A percentile compares a stretch with the other conserved stretches of the same genome.
phyloP scores from a whole-genome alignment of 495 filamentous ascomycete genomes.

The Cudoniella acicularis region DNA sequence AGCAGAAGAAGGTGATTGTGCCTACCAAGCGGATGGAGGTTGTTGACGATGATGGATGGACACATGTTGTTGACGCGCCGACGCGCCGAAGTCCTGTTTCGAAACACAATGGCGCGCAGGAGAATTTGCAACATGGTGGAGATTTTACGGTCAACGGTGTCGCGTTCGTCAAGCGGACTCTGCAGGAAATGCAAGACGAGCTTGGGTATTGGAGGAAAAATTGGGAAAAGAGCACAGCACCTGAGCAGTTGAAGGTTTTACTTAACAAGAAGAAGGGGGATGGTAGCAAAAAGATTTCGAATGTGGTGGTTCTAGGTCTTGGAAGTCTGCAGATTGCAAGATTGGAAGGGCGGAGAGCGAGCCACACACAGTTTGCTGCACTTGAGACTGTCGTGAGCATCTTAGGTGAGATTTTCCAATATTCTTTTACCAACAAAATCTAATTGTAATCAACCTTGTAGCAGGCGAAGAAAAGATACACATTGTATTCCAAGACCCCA shows the following conservation, averaged over 20 bases:
- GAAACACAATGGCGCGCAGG: neutral
- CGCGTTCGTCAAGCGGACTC: constrained; percentile 27
- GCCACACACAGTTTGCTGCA: constrained; percentile 57
- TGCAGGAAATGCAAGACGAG: constrained; percentile 36
- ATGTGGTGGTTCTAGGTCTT: constrained; percentile 48
- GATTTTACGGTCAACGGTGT: constrained; percentile 20
- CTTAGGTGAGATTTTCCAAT: constrained; percentile 29
- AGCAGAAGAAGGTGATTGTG: constrained; percentile 17
- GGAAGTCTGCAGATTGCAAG: constrained; percentile 37
- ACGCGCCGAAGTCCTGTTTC: neutral
- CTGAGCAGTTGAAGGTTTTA: neutral
- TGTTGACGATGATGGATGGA: constrained; percentile 52
- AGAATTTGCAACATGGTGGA: neutral
- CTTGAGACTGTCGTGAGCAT: constrained; percentile 48
- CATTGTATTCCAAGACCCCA: constrained; percentile 65
- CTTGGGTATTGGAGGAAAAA: constrained; percentile 20
- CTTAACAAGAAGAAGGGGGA: neutral
- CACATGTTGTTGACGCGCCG: constrained; percentile 41
- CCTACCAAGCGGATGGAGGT: constrained; percentile 43
- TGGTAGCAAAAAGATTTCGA: constrained; percentile 6
- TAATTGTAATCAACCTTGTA: too few relatives aligned
- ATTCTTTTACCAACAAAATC: too few relatives aligned
- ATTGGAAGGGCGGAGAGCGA: constrained; percentile 16
- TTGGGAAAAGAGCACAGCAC: constrained; percentile 12
- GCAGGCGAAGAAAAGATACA: constrained; percentile 23